Conservation (phyloP, 768 basidiomycete genomes). For the Russula ochroleuca region DNA sequence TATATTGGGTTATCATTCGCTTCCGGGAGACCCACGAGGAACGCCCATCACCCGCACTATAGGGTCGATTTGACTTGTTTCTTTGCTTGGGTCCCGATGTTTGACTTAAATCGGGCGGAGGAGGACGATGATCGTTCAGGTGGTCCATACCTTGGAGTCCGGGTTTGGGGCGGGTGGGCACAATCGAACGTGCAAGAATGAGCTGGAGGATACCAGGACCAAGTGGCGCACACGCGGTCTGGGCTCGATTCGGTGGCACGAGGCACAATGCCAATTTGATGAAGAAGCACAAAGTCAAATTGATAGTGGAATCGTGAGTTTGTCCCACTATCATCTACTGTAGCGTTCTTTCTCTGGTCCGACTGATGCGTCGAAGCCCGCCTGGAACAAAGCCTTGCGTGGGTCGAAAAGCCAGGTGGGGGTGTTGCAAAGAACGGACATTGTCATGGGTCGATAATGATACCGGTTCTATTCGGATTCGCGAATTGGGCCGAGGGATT, state of each 20-base stretch:
- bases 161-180: background rate
- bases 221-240: background rate
- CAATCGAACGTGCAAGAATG: background rate
- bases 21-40: background rate
- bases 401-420: background rate
- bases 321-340: background rate
- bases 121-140: background rate
- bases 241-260: background rate
- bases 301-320: background rate
- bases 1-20: background rate
- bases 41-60: background rate
- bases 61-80: background rate
- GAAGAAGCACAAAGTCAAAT: background rate
- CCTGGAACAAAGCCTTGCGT: background rate
- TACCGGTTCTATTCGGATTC: background rate
- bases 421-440: background rate
- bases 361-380: background rate
- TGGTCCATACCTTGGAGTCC: background rate
- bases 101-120: background rate
- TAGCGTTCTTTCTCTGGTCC: background rate
- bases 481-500: conserved; percentile 3
- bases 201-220: background rate
- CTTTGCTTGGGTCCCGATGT: background rate
- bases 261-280: conserved; percentile 2
- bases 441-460: background rate